Conservation (phyloP, 345 rosid genomes). For the Brassica nigra region DNA sequence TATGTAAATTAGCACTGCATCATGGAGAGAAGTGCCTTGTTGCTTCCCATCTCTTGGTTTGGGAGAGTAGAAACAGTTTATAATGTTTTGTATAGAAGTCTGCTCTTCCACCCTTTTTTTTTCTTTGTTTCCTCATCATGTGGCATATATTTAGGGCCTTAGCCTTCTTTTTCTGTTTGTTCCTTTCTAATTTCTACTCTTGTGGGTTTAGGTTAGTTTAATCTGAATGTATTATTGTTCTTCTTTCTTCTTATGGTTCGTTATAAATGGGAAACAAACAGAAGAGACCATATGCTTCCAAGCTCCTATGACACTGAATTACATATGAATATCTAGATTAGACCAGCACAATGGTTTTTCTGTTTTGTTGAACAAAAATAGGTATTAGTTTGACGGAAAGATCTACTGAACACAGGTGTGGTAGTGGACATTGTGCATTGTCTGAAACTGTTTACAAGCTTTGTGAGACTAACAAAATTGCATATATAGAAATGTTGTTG, state of each 20-base stretch:
- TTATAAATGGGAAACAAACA: neutral
- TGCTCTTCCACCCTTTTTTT: slow-evolving; percentile 5
- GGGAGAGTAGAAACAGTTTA: slow-evolving; percentile 37
- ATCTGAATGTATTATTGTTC: slow-evolving; percentile 34
- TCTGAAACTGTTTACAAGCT: neutral
- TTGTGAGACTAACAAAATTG: neutral
- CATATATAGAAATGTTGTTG: neutral
- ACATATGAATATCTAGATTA: neutral
- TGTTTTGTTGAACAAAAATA: neutral
- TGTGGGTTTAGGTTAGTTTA: slow-evolving; percentile 35
- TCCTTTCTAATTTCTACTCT: slow-evolving; percentile 20
- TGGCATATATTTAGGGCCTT: slow-evolving; percentile 36
- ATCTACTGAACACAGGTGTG: neutral
- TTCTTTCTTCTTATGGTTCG: neutral
- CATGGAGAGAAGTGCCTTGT: slow-evolving; percentile 27
- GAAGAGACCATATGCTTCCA: neutral
- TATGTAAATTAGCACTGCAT: slow-evolving; percentile 39
- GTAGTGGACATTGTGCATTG: neutral
- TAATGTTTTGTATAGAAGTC: slow-evolving; percentile 41
- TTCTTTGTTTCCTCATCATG: slow-evolving; percentile 20
- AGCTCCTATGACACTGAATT: neutral
- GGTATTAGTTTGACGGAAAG: neutral
- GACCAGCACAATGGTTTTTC: neutral
- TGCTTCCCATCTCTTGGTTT: slow-evolving; percentile 27
- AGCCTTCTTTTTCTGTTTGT: neutral